These are phyloP conservation scores for Metarhizium humberi DNA, from an alignment of 2,329 filamentous ascomycete genomes.

Conservation along the genomic window DNA sequence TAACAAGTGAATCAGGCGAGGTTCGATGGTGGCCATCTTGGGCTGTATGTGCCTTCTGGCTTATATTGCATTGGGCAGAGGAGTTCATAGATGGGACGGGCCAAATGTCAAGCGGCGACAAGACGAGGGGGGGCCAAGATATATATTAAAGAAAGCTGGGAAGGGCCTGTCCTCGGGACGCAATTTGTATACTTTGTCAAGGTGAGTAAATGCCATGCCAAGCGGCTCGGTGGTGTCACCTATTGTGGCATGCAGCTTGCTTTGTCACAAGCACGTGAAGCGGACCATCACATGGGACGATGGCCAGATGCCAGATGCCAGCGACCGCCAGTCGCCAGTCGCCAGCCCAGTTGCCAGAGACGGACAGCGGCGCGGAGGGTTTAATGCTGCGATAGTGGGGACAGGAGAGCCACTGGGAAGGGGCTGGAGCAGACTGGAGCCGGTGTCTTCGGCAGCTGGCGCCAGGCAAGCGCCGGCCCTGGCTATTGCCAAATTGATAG, in stretches of 20 bases:
- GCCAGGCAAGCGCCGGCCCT: neutral
- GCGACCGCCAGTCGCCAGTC: too few species aligned
- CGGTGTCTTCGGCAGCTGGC: neutral
- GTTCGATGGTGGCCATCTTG: constrained; percentile 59
- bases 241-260: neutral
- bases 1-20: constrained; percentile 55
- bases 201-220: neutral
- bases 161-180: constrained; percentile 7
- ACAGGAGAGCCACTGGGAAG: neutral
- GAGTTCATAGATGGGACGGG: neutral
- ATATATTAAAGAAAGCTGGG: neutral
- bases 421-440: neutral
- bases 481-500: neutral
- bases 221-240: constrained; percentile 5
- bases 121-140: neutral
- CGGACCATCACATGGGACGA: constrained; percentile 4
- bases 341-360: neutral
- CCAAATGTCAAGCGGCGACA: neutral
- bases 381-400: neutral
- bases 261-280: constrained; percentile 7
- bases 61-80: constrained; percentile 3
- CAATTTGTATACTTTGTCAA: neutral
- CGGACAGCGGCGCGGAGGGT: neutral
- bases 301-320: neutral
- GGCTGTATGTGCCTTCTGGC: constrained; percentile 2